Percentiles rank a stretch among this genome's conserved stretches.
These are phyloP conservation scores for Ceratocystis ficicola DNA, from an alignment of 2,329 filamentous ascomycete species.

Conservation along the genomic window DNA sequence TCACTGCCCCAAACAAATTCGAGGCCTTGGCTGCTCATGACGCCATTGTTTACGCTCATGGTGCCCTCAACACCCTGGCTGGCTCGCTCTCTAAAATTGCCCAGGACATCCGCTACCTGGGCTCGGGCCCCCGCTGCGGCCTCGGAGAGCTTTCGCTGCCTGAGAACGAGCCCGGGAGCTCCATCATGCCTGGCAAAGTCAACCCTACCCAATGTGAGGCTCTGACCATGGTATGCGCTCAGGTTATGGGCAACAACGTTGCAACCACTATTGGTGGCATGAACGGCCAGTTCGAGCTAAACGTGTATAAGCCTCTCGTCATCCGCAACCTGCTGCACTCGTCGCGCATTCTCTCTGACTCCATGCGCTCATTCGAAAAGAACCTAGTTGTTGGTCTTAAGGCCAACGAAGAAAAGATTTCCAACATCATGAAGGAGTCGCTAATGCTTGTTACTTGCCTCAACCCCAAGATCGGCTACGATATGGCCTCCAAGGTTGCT, in stretches of 20 bases:
- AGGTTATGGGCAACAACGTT: slow-evolving; percentile 96
- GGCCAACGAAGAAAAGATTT: slow-evolving; percentile 89
- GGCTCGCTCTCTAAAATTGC: slow-evolving; percentile 93
- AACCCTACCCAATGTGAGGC: slow-evolving; percentile 98
- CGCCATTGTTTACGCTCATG: slow-evolving; percentile 85
- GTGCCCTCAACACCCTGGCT: slow-evolving; percentile 85
- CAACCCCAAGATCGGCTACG: slow-evolving; percentile 94
- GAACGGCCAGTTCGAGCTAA: slow-evolving; percentile 97
- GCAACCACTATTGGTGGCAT: slow-evolving; percentile 88
- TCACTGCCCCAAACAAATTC: slow-evolving; percentile 98
- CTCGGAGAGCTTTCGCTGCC: slow-evolving; percentile 86
- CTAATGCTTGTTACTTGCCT: slow-evolving; percentile 97
- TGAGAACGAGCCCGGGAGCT: slow-evolving; percentile 95
- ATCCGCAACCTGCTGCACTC: slow-evolving; percentile 94
- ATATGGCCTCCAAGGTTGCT: slow-evolving; percentile 92
- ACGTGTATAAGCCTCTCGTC: slow-evolving; percentile 96
- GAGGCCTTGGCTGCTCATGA: slow-evolving; percentile 94
- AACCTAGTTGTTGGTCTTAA: slow-evolving; percentile 79
- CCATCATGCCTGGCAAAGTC: slow-evolving; percentile 99
- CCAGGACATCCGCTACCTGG: slow-evolving; percentile 94
- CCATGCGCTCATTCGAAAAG: slow-evolving; percentile 90
- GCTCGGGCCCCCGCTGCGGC: slow-evolving; percentile 88
- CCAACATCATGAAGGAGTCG: slow-evolving; percentile 85
- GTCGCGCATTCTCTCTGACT: slow-evolving; percentile 73
- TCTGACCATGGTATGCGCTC: slow-evolving; percentile 91